Percentiles rank a stretch among this genome's conserved stretches.
phyloP scores from a whole-genome alignment of 2,329 filamentous ascomycete species.

The Exophiala mesophila region DNA sequence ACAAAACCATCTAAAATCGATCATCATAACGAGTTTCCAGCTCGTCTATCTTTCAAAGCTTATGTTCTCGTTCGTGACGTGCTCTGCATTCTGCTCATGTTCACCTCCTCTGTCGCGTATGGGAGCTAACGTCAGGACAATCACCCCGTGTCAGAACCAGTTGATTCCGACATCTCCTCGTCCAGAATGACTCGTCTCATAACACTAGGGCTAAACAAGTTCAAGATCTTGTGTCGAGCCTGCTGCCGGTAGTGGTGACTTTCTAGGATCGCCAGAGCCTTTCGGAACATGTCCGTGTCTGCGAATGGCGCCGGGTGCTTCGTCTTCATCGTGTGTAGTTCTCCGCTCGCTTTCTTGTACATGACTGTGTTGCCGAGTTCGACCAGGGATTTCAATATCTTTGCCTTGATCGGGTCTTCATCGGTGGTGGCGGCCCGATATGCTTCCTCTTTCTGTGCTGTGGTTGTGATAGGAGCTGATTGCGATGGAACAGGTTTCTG shows the following conservation, averaged over 20 bases:
- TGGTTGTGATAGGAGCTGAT: slow-evolving; percentile 37
- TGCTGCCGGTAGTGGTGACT: slow-evolving; percentile 83
- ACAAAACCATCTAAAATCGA: no score
- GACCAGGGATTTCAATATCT: slow-evolving; percentile 76
- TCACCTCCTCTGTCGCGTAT: no score
- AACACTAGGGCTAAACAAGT: slow-evolving; percentile 88
- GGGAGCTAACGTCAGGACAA: no score
- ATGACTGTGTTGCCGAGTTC: slow-evolving; percentile 92
- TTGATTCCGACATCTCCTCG: slow-evolving; percentile 41
- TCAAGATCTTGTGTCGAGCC: slow-evolving; percentile 83
- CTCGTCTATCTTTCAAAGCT: no score
- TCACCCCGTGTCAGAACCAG: slow-evolving; percentile 22
- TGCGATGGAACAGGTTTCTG: slow-evolving; percentile 15
- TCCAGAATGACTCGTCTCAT: slow-evolving; percentile 78
- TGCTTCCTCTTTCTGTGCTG: slow-evolving; percentile 42
- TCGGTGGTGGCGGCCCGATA: slow-evolving; percentile 58
- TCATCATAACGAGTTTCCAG: no score
- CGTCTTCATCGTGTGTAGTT: slow-evolving; percentile 68
- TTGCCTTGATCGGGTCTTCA: slow-evolving; percentile 59
- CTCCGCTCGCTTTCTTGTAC: slow-evolving; percentile 77
- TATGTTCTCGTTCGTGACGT: no score
- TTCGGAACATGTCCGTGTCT: slow-evolving; percentile 72
- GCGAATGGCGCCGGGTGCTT: slow-evolving; percentile 71
- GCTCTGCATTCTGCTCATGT: background rate
- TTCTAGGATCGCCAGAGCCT: slow-evolving; percentile 79